Base-by-base conservation (phyloP, 2,329 filamentous ascomycete species). In the Pseudonectria foliicola region DNA sequence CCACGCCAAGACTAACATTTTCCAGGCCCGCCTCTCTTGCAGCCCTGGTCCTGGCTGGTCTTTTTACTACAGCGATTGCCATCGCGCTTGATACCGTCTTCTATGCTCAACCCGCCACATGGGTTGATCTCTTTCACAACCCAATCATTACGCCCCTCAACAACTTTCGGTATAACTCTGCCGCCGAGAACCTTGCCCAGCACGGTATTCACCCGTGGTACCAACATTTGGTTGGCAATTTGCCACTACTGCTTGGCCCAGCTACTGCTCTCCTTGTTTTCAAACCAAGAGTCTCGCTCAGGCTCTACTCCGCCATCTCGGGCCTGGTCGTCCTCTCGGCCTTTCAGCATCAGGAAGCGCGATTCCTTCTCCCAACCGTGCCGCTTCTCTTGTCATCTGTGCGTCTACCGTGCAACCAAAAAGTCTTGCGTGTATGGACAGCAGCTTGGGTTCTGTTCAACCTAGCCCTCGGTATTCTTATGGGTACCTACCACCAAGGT, bases 41-140 rank as follows among this genome's bases (percentile, higher is more conserved):
- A 43, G 73, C 77, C 38, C 71, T 92, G 49, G 56, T 77, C 35
- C 52, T 75, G 35, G 81, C 82, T 42, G 85, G 77, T 23, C 57
- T 82, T 25, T 56, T 80, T 32, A 89, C 86, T 33, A 69, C 79
- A 30, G 68, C 78, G 38, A 60, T 90, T 44, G 90, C 88, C 27
- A 75, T 95, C 48, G 75, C 77, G 37, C 71, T 87, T 37, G 92
- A 98, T 60, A 96, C 90, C 3, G 73, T 78, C 29, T 95, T 93
- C 59, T 95, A 95, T 73, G 29, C 56, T 70, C 38, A 69, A 73
- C 71, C 77, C 34, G 71, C 85, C 38, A 73, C 73, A 25, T 80
- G 84, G 69, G 66, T 69, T 13, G 73, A 80, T 42, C 61, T 90
- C 21, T 64, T 83, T 47, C 62, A 62, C 18, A 67, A 73, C 35